These are phyloP conservation scores for Psophocarpus tetragonolobus DNA, from an alignment of 306 rosid genomes.

Conservation along the genomic window DNA sequence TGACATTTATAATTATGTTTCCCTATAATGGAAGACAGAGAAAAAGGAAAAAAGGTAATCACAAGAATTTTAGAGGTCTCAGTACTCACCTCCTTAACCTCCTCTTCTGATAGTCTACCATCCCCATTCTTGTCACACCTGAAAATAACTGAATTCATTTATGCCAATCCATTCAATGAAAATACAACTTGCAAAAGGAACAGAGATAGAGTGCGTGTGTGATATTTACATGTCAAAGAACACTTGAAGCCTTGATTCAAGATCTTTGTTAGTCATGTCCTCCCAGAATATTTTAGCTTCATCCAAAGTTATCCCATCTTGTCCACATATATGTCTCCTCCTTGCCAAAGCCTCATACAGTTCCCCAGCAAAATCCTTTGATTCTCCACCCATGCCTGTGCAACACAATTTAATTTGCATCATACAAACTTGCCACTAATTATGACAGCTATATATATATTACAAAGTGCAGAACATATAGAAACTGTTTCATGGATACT, in stretches of 20 bases:
- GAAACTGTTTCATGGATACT: neutral
- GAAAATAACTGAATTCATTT: constrained; percentile 32
- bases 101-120: constrained; percentile 87
- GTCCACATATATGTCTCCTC: constrained; percentile 45
- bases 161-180: constrained; percentile 1
- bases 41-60: neutral
- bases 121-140: constrained; percentile 99
- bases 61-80: constrained; percentile 5
- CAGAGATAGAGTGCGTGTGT: neutral
- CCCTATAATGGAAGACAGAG: neutral
- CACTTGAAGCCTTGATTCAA: constrained; percentile 80
- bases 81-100: constrained; percentile 77
- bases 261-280: constrained; percentile 73
- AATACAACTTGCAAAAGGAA: constrained; percentile 2
- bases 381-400: constrained; percentile 83
- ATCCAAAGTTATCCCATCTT: constrained; percentile 50
- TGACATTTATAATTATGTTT: constrained; percentile 31
- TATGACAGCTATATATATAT: neutral
- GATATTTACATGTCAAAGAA: constrained; percentile 84
- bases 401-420: constrained; percentile 26
- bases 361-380: constrained; percentile 85
- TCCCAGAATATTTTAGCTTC: constrained; percentile 75
- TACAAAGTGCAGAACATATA: neutral
- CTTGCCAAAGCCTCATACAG: constrained; percentile 73
- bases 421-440: constrained; percentile 9